These are phyloP conservation scores for Zygoascus sp. DNA, from an alignment of 1,139 yeast genomes.

Conservation along the genomic window DNA sequence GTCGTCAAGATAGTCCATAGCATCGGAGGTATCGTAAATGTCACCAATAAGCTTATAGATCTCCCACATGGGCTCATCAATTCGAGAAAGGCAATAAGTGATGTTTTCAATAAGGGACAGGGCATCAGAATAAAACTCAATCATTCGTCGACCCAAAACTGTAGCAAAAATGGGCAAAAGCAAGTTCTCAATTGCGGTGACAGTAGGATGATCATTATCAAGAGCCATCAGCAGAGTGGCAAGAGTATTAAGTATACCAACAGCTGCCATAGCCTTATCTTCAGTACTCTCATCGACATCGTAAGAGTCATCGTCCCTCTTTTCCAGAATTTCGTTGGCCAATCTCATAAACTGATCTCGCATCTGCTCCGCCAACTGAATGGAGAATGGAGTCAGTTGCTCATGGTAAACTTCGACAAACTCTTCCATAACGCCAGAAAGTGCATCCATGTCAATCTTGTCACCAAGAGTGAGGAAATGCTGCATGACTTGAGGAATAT, in stretches of 20 bases:
- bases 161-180: constrained; percentile 68
- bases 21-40: constrained; percentile 36
- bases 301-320: constrained; percentile 34
- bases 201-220: constrained; percentile 71
- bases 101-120: constrained; percentile 85
- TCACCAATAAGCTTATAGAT: constrained; percentile 47
- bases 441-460: constrained; percentile 80
- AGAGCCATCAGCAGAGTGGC: constrained; percentile 81
- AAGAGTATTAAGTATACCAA: constrained; percentile 82
- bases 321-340: constrained; percentile 60
- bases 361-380: constrained; percentile 74
- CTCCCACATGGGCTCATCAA: constrained; percentile 76
- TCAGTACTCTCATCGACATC: constrained; percentile 41
- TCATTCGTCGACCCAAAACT: constrained; percentile 59
- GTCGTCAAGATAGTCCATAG: constrained; percentile 68
- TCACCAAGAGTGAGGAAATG: constrained; percentile 69
- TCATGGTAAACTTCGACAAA: constrained; percentile 85
- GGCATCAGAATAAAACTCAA: constrained; percentile 77
- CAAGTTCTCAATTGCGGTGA: constrained; percentile 64
- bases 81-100: constrained; percentile 64
- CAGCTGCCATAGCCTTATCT: constrained; percentile 83
- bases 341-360: constrained; percentile 76
- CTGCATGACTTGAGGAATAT: constrained; percentile 80
- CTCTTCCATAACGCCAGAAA: constrained; percentile 91
- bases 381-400: constrained; percentile 90